These are phyloP conservation scores for Sutorius australiensis DNA, from an alignment of 768 basidiomycete species.

Conservation along the genomic window DNA sequence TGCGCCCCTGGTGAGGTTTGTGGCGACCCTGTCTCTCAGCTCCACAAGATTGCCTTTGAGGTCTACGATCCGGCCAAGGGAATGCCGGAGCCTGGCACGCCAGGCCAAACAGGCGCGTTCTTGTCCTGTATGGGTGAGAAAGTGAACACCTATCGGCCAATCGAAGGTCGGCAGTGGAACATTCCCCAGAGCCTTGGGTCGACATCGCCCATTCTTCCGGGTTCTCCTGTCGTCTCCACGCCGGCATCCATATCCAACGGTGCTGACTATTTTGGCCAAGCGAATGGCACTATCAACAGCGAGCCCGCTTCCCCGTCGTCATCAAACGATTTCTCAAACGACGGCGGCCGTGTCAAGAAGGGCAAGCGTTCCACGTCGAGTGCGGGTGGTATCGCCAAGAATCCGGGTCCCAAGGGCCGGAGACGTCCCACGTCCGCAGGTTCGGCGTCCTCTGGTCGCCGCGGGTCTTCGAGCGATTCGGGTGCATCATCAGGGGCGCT, in stretches of 20 bases:
- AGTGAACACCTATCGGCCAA: conserved; percentile 84
- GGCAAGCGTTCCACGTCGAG: conserved; percentile 73
- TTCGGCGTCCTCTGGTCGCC: conserved; percentile 62
- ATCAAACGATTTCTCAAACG: conserved; percentile 70
- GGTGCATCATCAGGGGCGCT: conserved; percentile 74
- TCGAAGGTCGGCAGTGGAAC: conserved; percentile 81
- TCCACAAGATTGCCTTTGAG: conserved; percentile 95
- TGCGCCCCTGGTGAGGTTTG: conserved; percentile 83
- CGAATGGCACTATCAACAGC: conserved; percentile 47
- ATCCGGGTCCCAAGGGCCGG: conserved; percentile 45
- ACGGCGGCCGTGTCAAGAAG: conserved; percentile 82
- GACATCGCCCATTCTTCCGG: conserved; percentile 58
- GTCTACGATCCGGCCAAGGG: conserved; percentile 72
- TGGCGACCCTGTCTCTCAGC: conserved; percentile 91
- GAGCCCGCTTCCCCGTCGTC: conserved; percentile 63
- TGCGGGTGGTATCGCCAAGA: conserved; percentile 42
- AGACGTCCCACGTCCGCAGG: conserved; percentile 76
- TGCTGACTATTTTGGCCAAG: conserved; percentile 61
- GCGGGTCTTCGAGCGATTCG: conserved; percentile 62
- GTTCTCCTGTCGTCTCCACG: conserved; percentile 67
- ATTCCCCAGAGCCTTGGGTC: conserved; percentile 40
- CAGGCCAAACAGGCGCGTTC: conserved; percentile 78
- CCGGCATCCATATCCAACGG: conserved; percentile 49
- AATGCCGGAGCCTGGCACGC: conserved; percentile 71
- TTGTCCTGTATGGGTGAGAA: conserved; percentile 91